Evolutionary conservation across 2,329 filamentous ascomycete species (phyloP), one percentile per base, ranked within the genome.

Genomic region (Cladophialophora exuberans): DNA sequence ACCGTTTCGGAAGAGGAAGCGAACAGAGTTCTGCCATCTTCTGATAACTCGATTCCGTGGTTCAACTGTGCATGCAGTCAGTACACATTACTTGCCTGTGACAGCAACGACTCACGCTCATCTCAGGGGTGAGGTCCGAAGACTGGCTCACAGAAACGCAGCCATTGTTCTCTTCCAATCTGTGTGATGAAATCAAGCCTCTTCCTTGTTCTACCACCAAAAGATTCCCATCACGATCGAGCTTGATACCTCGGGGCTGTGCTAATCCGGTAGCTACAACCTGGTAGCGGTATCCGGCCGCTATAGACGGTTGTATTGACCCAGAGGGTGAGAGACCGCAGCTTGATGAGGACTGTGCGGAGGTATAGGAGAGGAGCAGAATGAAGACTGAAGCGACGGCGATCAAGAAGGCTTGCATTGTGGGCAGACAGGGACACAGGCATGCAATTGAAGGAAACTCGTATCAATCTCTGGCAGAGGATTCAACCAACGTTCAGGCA

Each of bases 1-100:
- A 88, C 84, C n/a, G 76, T 73, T 43, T 80, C 75, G 4, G 76
- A 66, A 1, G 79, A 80, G 0, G 86, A 89, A 13, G 75, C 79
- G 61, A 79, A 81, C 7, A 82, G 72, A 2, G 74, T 79, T 10
- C 62, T 72, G 13, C 79, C 77, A 68, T 81, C 73, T n/a, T 64
- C 52, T 10, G 76, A 78, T 13, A 80, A 62, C 17, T 72, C 74
- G 42, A 82, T 75, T 25, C 79, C 79, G 62, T 82, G 79, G 57
- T 82, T 83, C 25, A 71, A 61, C 62, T 67, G 25, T 18, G n/a
- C 48, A 33, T 6, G 10, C 20, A 30, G 50, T 60, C 30, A 62
- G 50, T 36, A n/a, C 20, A 13, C 10, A 10, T 42, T n/a, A 13
- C 9, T 23, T 22, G 26, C 17, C n/a, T 2, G 26, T 25, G 11